Conservation (phyloP, 2,329 filamentous ascomycete species). For the Fusarium sp. region DNA sequence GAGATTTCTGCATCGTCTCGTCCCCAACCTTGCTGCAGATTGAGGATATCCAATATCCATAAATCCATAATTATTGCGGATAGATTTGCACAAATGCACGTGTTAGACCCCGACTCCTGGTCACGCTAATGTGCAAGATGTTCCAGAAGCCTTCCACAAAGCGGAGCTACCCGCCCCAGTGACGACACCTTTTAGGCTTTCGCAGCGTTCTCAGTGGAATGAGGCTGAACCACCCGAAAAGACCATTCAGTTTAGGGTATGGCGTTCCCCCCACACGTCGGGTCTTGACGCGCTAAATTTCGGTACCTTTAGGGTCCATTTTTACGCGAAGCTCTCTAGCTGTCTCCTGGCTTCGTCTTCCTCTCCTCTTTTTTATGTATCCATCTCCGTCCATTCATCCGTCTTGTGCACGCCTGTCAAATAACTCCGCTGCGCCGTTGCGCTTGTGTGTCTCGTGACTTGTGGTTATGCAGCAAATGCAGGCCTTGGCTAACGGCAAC, state of each 20-base stretch:
- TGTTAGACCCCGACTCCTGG: conserved; percentile 18
- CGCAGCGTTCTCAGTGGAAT: conserved; percentile 23
- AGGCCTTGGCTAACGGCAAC: conserved; percentile 25
- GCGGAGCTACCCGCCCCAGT: conserved; percentile 34
- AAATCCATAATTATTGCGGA: neutral
- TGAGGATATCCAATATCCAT: conserved; percentile 40
- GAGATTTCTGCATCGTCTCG: conserved; percentile 27
- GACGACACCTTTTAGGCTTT: conserved; percentile 36
- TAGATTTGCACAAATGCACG: conserved; percentile 47
- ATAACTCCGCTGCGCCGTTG: conserved; percentile 6
- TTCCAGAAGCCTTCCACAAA: conserved; percentile 47
- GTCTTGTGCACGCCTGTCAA: conserved; percentile 32
- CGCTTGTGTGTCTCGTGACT: conserved; percentile 33
- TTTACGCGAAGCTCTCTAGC: conserved; percentile 25
- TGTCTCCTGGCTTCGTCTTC: no score
- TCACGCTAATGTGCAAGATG: conserved; percentile 36
- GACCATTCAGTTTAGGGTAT: conserved; percentile 36
- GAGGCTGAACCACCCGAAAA: conserved; percentile 43
- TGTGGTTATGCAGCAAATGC: conserved; percentile 24
- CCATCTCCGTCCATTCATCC: neutral
- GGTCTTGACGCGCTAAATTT: conserved; percentile 25
- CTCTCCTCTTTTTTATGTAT: conserved; percentile 7
- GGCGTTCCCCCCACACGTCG: conserved; percentile 32
- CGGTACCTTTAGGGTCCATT: conserved; percentile 30
- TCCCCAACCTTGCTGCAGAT: conserved; percentile 44